phyloP scores from a whole-genome alignment of 495 filamentous ascomycete species.

The Thermothielavioides terrestris region DNA sequence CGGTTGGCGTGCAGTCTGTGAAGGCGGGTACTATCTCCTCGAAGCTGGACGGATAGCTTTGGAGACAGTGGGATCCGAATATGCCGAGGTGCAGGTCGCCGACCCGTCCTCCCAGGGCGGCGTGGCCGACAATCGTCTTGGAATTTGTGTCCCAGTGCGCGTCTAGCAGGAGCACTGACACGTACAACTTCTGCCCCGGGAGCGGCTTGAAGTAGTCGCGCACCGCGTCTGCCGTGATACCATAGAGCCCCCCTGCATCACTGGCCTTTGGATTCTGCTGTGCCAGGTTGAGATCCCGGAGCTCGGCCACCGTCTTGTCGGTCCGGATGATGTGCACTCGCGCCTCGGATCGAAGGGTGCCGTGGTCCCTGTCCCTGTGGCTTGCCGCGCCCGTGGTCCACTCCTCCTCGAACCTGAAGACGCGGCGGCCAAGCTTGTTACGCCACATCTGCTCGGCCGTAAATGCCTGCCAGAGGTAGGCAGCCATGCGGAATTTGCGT shows the following conservation, averaged over 20 bases:
- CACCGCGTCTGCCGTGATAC: slow-evolving; percentile 67
- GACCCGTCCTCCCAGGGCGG: slow-evolving; percentile 58
- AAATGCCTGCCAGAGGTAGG: slow-evolving; percentile 92
- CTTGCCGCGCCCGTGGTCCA: slow-evolving; percentile 77
- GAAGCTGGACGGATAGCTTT: slow-evolving; percentile 74
- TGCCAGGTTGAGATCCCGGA: slow-evolving; percentile 68
- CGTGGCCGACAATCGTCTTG: slow-evolving; percentile 69
- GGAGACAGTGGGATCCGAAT: slow-evolving; percentile 81
- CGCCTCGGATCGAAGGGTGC: slow-evolving; percentile 77
- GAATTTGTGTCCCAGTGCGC: slow-evolving; percentile 71
- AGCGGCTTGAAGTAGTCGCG: slow-evolving; percentile 61
- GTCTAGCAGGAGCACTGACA: slow-evolving; percentile 75
- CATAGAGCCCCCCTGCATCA: slow-evolving; percentile 61
- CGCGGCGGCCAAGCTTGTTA: slow-evolving; percentile 71
- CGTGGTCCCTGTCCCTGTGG: slow-evolving; percentile 55
- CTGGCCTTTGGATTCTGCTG: slow-evolving; percentile 66
- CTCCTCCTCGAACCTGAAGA: slow-evolving; percentile 85
- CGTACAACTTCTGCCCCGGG: slow-evolving; percentile 73
- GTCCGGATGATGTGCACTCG: slow-evolving; percentile 75
- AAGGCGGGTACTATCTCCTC: slow-evolving; percentile 85
- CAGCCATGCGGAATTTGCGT: slow-evolving; percentile 80
- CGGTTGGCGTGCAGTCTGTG: slow-evolving; percentile 77
- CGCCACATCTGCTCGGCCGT: slow-evolving; percentile 92
- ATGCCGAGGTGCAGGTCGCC: slow-evolving; percentile 73
- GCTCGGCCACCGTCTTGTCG: slow-evolving; percentile 75